Conservation (phyloP, 1,284 basidiomycete species). For the Ceratobasidium sp. region DNA sequence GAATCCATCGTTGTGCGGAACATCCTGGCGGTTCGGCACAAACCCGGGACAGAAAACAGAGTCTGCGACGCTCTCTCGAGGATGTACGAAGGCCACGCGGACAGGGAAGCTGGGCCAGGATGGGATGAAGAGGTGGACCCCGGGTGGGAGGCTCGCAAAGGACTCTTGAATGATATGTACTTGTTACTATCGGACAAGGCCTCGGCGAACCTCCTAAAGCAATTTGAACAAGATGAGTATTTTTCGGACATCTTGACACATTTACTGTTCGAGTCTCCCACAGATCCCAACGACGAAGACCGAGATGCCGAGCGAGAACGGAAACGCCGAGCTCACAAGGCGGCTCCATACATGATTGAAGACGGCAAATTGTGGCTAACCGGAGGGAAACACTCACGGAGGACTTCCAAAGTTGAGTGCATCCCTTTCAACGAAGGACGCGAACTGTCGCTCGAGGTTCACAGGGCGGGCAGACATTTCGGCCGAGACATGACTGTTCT, state of each 20-base stretch:
- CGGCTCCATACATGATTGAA: conserved; percentile 29
- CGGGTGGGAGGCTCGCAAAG: conserved; percentile 10
- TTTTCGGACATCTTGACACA: conserved; percentile 42
- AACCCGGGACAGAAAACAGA: conserved; percentile 45
- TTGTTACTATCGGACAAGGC: not conserved
- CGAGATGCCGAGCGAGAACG: not conserved
- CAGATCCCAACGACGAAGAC: not conserved
- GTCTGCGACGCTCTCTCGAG: conserved; percentile 48
- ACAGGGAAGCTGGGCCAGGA: too few species aligned
- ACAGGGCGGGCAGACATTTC: conserved; percentile 32
- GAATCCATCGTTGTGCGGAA: conserved; percentile 39
- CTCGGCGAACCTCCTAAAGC: not conserved
- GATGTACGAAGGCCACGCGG: too few species aligned
- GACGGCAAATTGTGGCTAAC: conserved; percentile 42
- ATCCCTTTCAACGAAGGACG: conserved; percentile 50
- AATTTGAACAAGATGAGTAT: conserved; percentile 44
- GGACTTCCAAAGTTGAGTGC: conserved; percentile 50
- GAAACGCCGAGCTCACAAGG: conserved; percentile 16
- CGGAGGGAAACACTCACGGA: conserved; percentile 11
- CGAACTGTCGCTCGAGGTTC: not conserved
- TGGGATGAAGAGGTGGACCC: too few species aligned
- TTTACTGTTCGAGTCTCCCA: not conserved
- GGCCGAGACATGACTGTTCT: conserved; percentile 11
- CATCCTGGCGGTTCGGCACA: conserved; percentile 47
- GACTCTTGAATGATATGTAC: conserved; percentile 39